Percentiles rank a stretch among this genome's conserved stretches.
Conservation (phyloP, 2,329 filamentous ascomycete genomes). For the Cladophialophora exuberans region DNA sequence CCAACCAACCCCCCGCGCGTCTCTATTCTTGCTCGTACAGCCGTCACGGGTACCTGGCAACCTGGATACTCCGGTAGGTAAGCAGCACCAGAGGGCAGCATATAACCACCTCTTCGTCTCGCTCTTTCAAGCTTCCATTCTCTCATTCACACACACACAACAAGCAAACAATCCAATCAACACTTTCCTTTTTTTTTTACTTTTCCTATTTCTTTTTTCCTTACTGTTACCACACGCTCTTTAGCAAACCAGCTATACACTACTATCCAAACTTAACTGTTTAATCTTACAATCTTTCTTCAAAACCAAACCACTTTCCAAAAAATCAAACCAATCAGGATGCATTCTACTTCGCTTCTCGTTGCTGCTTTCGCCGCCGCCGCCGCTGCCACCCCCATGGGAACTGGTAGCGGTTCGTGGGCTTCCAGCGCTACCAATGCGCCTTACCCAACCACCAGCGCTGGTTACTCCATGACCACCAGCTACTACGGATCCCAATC, state of each 20-base stretch:
- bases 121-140: conserved; percentile 1
- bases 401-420: background rate
- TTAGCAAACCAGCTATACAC: conserved; percentile 16
- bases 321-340: conserved; percentile 16
- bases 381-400: conserved; percentile 26
- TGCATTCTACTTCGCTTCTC: conserved; percentile 28
- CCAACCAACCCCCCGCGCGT: background rate
- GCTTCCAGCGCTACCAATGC: conserved; percentile 1
- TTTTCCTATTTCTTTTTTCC: conserved; percentile 23
- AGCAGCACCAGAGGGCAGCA: too few species aligned
- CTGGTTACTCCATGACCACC: conserved; percentile 13
- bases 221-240: conserved; percentile 30
- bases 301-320: background rate
- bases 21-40: background rate
- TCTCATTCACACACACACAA: conserved; percentile 23
- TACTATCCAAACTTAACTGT: conserved; percentile 1
- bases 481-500: conserved; percentile 4
- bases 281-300: conserved; percentile 1
- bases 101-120: conserved; percentile 8
- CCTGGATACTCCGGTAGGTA: background rate
- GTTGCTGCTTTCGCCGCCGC: conserved; percentile 26
- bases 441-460: conserved; percentile 4
- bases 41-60: background rate
- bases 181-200: conserved; percentile 13
- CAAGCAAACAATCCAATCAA: conserved; percentile 20